Evolutionary conservation across 495 filamentous ascomycete species (phyloP).

Genomic region (Pseudoneurospora amorphoporcata): DNA sequence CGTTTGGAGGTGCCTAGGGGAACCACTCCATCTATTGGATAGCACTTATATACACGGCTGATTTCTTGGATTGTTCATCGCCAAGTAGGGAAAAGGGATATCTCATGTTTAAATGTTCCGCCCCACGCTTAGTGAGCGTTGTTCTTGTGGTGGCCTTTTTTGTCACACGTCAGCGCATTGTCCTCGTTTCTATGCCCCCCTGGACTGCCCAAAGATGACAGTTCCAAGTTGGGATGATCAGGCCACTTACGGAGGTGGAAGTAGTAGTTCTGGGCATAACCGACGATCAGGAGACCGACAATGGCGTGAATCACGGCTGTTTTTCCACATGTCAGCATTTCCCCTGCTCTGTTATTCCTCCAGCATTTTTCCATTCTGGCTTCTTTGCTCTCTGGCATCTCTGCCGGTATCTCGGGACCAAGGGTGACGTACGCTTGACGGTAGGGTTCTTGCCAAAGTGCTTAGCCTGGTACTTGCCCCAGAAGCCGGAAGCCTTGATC

Average conservation of each 20-base stretch:
- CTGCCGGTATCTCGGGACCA: background rate
- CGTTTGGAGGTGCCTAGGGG: slow-evolving; percentile 4
- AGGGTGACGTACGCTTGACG: slow-evolving; percentile 62
- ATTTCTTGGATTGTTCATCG: slow-evolving; percentile 3
- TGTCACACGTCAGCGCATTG: background rate
- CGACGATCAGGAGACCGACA: slow-evolving; percentile 58
- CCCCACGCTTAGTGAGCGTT: slow-evolving; percentile 69
- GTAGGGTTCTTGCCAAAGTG: slow-evolving; percentile 92
- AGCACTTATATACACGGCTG: slow-evolving; percentile 37
- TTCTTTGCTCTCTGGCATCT: background rate
- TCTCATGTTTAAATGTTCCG: slow-evolving; percentile 4
- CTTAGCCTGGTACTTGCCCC: slow-evolving; percentile 81
- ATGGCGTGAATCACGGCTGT: slow-evolving; percentile 83
- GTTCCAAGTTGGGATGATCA: background rate
- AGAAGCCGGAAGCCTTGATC: slow-evolving; percentile 63
- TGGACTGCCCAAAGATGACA: background rate
- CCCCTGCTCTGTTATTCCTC: background rate
- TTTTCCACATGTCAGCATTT: slow-evolving; percentile 15
- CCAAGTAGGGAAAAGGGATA: slow-evolving; percentile 8
- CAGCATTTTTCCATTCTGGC: background rate
- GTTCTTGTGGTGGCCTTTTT: slow-evolving; percentile 95
- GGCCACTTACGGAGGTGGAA: slow-evolving; percentile 84
- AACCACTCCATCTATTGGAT: slow-evolving; percentile 21
- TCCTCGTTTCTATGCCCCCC: background rate
- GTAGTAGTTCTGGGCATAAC: slow-evolving; percentile 97